Evolutionary conservation across 352 stramenopile genomes (phyloP).

Genomic region (Saprolegnia parasitica): DNA sequence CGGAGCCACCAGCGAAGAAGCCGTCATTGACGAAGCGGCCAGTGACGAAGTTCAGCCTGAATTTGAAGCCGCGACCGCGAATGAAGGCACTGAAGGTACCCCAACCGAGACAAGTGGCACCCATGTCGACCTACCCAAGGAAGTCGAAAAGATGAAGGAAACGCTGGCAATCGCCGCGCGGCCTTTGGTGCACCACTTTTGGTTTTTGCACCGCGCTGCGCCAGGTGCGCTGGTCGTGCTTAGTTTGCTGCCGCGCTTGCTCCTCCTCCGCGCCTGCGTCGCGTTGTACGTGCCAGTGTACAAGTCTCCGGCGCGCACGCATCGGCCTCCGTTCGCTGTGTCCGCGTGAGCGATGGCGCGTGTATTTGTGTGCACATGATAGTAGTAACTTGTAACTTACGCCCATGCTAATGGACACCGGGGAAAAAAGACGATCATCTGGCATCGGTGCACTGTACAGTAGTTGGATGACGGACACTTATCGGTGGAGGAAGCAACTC

Average conservation of each 20-base stretch:
- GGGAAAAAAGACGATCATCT: not conserved
- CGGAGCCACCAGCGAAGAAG: too few species aligned
- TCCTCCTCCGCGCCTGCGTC: not conserved
- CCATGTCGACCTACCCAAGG: too few species aligned
- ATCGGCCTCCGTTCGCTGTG: not conserved
- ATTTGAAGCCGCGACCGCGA: too few species aligned
- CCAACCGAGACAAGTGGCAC: too few species aligned
- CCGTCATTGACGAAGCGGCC: too few species aligned
- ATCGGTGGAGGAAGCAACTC: not conserved
- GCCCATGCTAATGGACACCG: not conserved
- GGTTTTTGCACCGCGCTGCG: not conserved
- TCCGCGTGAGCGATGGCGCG: not conserved
- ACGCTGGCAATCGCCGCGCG: too few species aligned
- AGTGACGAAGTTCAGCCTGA: too few species aligned
- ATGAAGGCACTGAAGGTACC: too few species aligned
- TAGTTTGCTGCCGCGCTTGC: not conserved
- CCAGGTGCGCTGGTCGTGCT: not conserved
- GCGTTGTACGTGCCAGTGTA: not conserved
- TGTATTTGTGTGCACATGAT: not conserved
- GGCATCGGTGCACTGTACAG: not conserved
- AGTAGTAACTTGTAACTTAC: constrained; percentile 10
- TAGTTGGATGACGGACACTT: too few species aligned
- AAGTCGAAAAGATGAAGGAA: too few species aligned
- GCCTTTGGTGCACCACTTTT: not conserved
- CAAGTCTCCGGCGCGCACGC: not conserved